Evolutionary conservation across 78 protist species (phyloP).

Genomic region (Anaeramoeba ignava): DNA sequence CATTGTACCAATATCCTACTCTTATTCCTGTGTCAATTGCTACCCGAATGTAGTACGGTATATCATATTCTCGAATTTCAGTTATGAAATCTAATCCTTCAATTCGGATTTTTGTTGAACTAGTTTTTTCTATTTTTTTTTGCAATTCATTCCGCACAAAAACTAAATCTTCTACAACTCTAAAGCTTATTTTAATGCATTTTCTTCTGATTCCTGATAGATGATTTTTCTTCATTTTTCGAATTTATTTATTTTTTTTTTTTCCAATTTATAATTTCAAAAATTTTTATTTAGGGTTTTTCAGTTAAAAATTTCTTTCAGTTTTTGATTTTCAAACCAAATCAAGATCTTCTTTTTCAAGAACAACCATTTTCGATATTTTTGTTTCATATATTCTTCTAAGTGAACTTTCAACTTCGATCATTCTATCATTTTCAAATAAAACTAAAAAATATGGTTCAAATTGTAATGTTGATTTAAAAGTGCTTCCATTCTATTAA

Average conservation of each 20-base stretch:
- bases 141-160: neutral
- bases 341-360: neutral
- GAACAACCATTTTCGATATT: neutral
- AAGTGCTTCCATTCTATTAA: neutral
- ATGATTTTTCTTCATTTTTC: neutral
- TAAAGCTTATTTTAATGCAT: neutral
- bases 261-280: neutral
- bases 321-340: neutral
- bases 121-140: neutral
- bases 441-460: neutral
- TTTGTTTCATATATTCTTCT: neutral
- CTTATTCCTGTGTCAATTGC: conserved; percentile 64
- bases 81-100: conserved; percentile 20
- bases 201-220: neutral
- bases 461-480: neutral
- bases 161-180: neutral
- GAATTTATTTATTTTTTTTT: neutral
- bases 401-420: neutral
- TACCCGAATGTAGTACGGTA: conserved; percentile 80
- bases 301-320: neutral
- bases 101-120: neutral
- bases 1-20: conserved; percentile 44
- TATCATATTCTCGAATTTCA: conserved; percentile 91
- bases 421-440: neutral
- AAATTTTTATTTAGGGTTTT: neutral